Evolutionary conservation across 2,329 filamentous ascomycete species (phyloP).

Genomic region (Saccharata proteae): DNA sequence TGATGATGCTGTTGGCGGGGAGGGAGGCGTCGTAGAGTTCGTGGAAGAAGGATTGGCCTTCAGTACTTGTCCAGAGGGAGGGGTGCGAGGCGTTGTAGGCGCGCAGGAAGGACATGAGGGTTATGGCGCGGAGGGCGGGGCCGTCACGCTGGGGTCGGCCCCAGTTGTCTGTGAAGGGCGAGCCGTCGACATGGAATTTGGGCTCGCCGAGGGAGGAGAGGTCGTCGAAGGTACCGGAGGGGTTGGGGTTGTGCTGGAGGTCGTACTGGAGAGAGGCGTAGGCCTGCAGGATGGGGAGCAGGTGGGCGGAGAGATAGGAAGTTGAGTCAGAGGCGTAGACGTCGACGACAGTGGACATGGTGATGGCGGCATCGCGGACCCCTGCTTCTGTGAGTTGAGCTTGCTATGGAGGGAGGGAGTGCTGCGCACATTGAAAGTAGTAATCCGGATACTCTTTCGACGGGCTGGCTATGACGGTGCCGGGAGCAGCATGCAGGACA

Average conservation of each 20-base stretch:
- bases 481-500: conserved; percentile 22
- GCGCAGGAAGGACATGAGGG: conserved; percentile 29
- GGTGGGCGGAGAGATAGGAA: conserved; percentile 14
- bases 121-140: conserved; percentile 30
- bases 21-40: conserved; percentile 25
- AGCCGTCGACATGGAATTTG: conserved; percentile 28
- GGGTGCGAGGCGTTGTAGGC: conserved; percentile 30
- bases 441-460: conserved; percentile 29
- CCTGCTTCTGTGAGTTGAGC: conserved; percentile 14
- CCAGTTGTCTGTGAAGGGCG: conserved; percentile 27
- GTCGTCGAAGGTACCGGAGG: conserved; percentile 18
- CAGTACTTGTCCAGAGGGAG: conserved; percentile 45
- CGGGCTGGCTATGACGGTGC: conserved; percentile 32
- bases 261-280: conserved; percentile 22
- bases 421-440: conserved; percentile 30
- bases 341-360: conserved; percentile 28
- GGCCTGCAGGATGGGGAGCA: conserved; percentile 20
- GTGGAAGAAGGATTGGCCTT: conserved; percentile 27
- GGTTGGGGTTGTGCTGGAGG: conserved; percentile 29
- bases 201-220: conserved; percentile 31
- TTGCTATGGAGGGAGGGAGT: not conserved
- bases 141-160: conserved; percentile 33
- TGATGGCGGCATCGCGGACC: conserved; percentile 34
- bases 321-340: conserved; percentile 22
- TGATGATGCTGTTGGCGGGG: conserved; percentile 28